A percentile compares a stretch with the other conserved stretches of the same genome.
Conservation (phyloP, 176 grass and related monocot species). For the Ensete glaucum region DNA sequence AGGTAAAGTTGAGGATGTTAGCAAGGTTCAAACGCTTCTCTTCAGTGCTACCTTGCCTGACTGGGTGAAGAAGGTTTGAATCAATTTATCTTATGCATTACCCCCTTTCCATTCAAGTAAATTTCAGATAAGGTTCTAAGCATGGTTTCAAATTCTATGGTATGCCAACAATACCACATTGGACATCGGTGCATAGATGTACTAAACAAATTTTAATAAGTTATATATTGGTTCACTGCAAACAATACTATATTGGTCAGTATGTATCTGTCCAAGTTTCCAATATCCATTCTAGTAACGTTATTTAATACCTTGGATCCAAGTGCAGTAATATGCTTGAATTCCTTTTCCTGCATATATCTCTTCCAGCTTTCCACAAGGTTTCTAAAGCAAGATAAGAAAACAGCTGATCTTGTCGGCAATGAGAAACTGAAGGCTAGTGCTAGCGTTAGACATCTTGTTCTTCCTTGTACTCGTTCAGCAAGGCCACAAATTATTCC, state of each 20-base stretch:
- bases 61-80: slow-evolving; percentile 77
- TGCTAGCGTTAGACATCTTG: slow-evolving; percentile 81
- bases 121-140: background rate
- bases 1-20: slow-evolving; percentile 85
- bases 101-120: background rate
- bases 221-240: background rate
- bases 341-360: slow-evolving; percentile 11
- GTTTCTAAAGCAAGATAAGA: slow-evolving; percentile 75
- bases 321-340: slow-evolving; percentile 1
- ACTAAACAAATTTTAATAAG: background rate
- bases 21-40: slow-evolving; percentile 89
- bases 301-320: background rate
- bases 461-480: slow-evolving; percentile 76
- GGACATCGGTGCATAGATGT: background rate
- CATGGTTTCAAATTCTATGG: background rate
- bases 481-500: slow-evolving; percentile 83
- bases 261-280: too few relatives aligned
- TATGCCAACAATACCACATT: background rate
- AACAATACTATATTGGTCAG: too few relatives aligned
- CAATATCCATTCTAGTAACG: too few relatives aligned
- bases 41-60: slow-evolving; percentile 88
- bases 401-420: slow-evolving; percentile 90
- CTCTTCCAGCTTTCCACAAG: slow-evolving; percentile 63
- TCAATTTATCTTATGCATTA: background rate
- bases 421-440: slow-evolving; percentile 91